Evolutionary conservation across 2,329 filamentous ascomycete genomes (phyloP).

Genomic region (Fusarium sp.): DNA sequence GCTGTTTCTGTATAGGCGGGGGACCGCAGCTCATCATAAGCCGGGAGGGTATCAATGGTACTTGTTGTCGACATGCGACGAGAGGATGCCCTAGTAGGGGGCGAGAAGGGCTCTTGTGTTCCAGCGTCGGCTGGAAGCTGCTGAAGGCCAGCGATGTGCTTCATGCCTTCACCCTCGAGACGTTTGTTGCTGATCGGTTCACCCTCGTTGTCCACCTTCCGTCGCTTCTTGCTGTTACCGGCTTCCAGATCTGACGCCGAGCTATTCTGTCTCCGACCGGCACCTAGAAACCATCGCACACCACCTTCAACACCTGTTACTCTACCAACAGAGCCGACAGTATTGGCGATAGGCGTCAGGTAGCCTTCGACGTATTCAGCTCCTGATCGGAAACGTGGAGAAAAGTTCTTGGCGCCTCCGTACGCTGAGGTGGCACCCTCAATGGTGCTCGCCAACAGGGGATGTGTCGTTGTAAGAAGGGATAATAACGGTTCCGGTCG

Average conservation of each 20-base stretch:
- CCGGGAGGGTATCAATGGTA: conserved; percentile 80
- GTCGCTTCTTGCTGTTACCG: conserved; percentile 65
- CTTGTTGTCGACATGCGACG: conserved; percentile 74
- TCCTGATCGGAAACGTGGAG: conserved; percentile 87
- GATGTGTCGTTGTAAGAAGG: conserved; percentile 88
- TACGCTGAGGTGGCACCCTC: conserved; percentile 88
- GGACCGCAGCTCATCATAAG: conserved; percentile 83
- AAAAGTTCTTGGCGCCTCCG: conserved; percentile 88
- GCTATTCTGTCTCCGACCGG: conserved; percentile 63
- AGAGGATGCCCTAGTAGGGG: conserved; percentile 47
- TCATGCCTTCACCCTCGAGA: conserved; percentile 45
- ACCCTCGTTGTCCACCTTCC: conserved; percentile 63
- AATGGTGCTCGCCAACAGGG: conserved; percentile 85
- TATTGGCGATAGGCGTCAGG: conserved; percentile 86
- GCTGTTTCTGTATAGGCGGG: conserved; percentile 77
- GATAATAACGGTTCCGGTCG: conserved; percentile 85
- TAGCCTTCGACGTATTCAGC: conserved; percentile 93
- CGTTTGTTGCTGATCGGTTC: conserved; percentile 47
- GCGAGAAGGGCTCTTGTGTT: conserved; percentile 43
- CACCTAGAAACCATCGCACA: conserved; percentile 84
- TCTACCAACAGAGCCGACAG: conserved; percentile 84
- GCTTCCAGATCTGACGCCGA: conserved; percentile 61
- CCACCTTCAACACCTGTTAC: conserved; percentile 90
- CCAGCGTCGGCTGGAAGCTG: conserved; percentile 30
- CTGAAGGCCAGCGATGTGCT: conserved; percentile 37